These are phyloP conservation scores for Gossypium australe DNA, from an alignment of 345 rosid species.

Conservation along the genomic window DNA sequence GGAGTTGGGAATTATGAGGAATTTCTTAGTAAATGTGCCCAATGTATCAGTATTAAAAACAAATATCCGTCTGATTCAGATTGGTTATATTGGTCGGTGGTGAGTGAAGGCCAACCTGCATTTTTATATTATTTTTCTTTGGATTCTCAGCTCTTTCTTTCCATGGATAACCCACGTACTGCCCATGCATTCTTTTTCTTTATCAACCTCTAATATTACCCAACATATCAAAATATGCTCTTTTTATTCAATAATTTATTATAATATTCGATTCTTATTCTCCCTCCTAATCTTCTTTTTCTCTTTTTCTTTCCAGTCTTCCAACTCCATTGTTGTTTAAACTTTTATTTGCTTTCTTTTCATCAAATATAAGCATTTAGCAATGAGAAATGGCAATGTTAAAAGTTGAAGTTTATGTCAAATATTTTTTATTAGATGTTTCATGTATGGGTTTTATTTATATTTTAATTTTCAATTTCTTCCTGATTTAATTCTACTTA, in stretches of 20 bases:
- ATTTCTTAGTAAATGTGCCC: constrained; percentile 1
- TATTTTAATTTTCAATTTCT: no score
- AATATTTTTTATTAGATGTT: no score
- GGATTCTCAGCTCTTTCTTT: constrained; percentile 10
- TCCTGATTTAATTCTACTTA: no score
- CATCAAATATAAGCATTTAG: no score
- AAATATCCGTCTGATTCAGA: constrained; percentile 53
- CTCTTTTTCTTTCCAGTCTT: no score
- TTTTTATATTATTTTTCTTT: constrained; percentile 1
- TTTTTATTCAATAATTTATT: no score
- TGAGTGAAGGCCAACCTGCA: constrained; percentile 17
- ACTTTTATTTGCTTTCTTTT: no score
- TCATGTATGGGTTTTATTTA: no score
- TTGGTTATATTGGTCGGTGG: constrained; percentile 65
- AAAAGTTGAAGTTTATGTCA: no score
- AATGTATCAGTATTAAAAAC: constrained; percentile 16
- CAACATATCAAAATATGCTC: no score
- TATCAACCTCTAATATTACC: background rate
- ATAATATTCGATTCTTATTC: background rate
- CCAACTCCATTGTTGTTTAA: no score
- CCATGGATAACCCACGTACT: constrained; percentile 25
- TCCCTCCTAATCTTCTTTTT: background rate
- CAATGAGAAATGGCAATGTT: no score
- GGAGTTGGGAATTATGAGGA: background rate
- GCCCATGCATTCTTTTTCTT: constrained; percentile 7